Base-by-base conservation (phyloP, 2,329 filamentous ascomycete species). In the Lomentospora prolificans region DNA sequence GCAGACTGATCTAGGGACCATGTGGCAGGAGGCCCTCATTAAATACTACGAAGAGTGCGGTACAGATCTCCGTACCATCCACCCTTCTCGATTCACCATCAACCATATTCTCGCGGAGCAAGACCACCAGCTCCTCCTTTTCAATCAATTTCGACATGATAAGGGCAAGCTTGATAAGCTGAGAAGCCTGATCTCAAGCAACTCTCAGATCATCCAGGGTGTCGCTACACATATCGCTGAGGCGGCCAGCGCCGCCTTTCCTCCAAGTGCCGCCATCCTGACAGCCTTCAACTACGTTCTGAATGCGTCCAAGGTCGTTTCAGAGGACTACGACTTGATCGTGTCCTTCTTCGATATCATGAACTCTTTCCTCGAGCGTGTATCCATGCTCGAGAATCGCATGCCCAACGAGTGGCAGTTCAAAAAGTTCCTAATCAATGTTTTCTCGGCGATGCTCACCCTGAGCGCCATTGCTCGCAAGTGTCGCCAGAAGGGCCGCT, bases 321-420 rank as follows among this genome's bases (percentile, higher is more conserved):
- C 63, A 0, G 68, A 67, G 0, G 70, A 73, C 44, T 73, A 71
- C 33, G 69, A 73, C 25, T 61, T 67, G 2, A 63, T 73, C 0
- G 62, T 67, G n/a, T 63, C 63, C 3, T 73, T 73, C 53, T 73
- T 73, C 52, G 64, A 68, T 1, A 64, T 67, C 8, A 70, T 71
- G 61, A 67, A 67, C 51, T 67, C 66, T 4, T 71, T 72, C 24
- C 60, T 72, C 3, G 59, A 64, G 25, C 63, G 69, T 1, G 63
- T 71, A 1, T 63, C 65, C 0, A 65, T 71, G 6, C 41, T 72
- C 0, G 65, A 72, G 57, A 62, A 59, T 0, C 61, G 67, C n/a
- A 58, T 69, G 1, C 67, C 68, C 0, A 59, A 62, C 7, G 48
- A 61, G 28, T 64, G 60, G 17, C 64, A 64, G 1, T 70, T 69